A percentile compares a stretch with the other conserved stretches of the same genome.
Evolutionary conservation across 495 filamentous ascomycete species (phyloP).

Genomic region (Aspergillus wentii): DNA sequence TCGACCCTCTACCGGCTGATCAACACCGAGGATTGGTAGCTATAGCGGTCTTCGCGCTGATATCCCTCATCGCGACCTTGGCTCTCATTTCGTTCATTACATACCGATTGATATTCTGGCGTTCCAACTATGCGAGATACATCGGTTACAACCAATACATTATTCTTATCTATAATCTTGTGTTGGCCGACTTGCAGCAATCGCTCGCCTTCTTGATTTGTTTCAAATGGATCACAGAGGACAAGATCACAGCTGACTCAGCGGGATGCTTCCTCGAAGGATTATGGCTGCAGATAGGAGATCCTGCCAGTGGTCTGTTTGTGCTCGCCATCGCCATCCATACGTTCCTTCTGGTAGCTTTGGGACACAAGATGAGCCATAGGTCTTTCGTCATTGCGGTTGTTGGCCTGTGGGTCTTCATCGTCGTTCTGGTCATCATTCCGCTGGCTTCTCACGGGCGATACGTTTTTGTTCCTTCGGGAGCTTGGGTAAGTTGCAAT

Average conservation of each 20-base stretch:
- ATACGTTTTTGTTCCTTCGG: slow-evolving; percentile 57
- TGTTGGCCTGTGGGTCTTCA: slow-evolving; percentile 52
- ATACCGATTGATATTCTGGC: slow-evolving; percentile 55
- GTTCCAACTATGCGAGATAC: slow-evolving; percentile 36
- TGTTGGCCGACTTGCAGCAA: slow-evolving; percentile 71
- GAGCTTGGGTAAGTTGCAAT: slow-evolving; percentile 52
- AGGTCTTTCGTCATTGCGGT: slow-evolving; percentile 47
- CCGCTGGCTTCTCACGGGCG: slow-evolving; percentile 49
- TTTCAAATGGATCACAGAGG: slow-evolving; percentile 50
- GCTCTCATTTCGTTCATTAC: slow-evolving; percentile 51
- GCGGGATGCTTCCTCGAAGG: slow-evolving; percentile 65
- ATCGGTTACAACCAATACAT: slow-evolving; percentile 67
- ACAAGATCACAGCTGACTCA: slow-evolving; percentile 52
- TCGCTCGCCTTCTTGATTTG: slow-evolving; percentile 63
- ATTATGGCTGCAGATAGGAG: slow-evolving; percentile 66
- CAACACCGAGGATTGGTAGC: slow-evolving; percentile 50
- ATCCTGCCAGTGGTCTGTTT: slow-evolving; percentile 65
- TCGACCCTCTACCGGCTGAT: slow-evolving; percentile 43
- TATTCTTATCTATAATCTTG: slow-evolving; percentile 66
- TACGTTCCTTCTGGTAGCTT: slow-evolving; percentile 61
- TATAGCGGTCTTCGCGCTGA: slow-evolving; percentile 51
- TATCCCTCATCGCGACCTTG: slow-evolving; percentile 54
- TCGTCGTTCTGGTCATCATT: slow-evolving; percentile 51
- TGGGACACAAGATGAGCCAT: slow-evolving; percentile 51
- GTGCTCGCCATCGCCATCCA: slow-evolving; percentile 66